Percentiles rank a stretch among this genome's conserved stretches.
These are phyloP conservation scores for Myriosclerotinia scirpicola DNA, from an alignment of 2,329 filamentous ascomycete genomes.

Conservation along the genomic window DNA sequence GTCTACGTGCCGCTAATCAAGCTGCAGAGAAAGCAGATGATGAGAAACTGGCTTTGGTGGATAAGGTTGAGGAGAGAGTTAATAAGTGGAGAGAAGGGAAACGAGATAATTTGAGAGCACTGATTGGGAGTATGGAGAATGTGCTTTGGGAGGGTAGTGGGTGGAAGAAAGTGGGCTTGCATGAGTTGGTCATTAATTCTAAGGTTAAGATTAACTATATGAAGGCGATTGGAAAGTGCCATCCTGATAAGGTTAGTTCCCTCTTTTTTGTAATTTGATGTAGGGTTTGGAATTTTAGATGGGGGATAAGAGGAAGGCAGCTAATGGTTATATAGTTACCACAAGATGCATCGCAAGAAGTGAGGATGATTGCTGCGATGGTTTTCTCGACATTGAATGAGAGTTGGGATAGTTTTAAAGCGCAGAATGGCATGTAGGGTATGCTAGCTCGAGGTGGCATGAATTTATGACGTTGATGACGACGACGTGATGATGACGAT, in stretches of 20 bases:
- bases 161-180: slow-evolving; percentile 96
- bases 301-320: slow-evolving; percentile 8
- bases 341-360: slow-evolving; percentile 63
- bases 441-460: background rate
- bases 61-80: slow-evolving; percentile 79
- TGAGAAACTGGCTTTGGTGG: slow-evolving; percentile 86
- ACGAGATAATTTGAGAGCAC: slow-evolving; percentile 83
- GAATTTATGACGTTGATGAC: background rate
- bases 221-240: slow-evolving; percentile 98
- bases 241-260: slow-evolving; percentile 89
- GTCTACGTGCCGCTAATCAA: slow-evolving; percentile 78
- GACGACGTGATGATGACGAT: background rate
- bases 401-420: slow-evolving; percentile 72
- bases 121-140: slow-evolving; percentile 81
- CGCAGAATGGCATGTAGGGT: slow-evolving; percentile 60
- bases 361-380: slow-evolving; percentile 62
- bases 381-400: slow-evolving; percentile 71
- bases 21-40: slow-evolving; percentile 85
- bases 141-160: slow-evolving; percentile 90
- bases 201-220: slow-evolving; percentile 98
- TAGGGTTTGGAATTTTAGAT: background rate
- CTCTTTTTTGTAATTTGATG: slow-evolving; percentile 13
- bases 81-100: slow-evolving; percentile 86
- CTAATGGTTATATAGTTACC: slow-evolving; percentile 50
- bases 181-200: slow-evolving; percentile 86